Evolutionary conservation across 306 rosid genomes (phyloP).

Genomic region (Morella rubra): DNA sequence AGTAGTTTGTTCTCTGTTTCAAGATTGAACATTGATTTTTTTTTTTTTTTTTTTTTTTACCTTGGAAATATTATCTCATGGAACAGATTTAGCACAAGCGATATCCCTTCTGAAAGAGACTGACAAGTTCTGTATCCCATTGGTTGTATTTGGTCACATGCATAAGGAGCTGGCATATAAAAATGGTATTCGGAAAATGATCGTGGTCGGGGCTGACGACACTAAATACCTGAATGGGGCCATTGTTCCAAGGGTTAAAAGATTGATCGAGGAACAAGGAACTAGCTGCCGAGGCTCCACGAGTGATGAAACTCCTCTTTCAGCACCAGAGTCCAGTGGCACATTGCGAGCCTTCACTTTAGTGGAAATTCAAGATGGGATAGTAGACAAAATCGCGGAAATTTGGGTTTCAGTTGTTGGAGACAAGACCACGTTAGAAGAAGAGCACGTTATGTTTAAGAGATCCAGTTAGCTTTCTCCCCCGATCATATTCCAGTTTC

Average conservation of each 20-base stretch:
- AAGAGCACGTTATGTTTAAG: constrained; percentile 54
- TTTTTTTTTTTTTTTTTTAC: constrained; percentile 10
- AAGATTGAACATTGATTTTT: constrained; percentile 11
- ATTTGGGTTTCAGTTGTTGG: constrained; percentile 74
- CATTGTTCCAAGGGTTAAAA: constrained; percentile 71
- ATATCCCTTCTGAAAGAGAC: constrained; percentile 58
- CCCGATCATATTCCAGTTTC: not conserved
- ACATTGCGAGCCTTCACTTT: constrained; percentile 70
- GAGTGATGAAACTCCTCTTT: constrained; percentile 20
- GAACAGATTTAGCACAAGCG: constrained; percentile 60
- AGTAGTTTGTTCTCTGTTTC: constrained; percentile 1
- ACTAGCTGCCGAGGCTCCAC: constrained; percentile 27
- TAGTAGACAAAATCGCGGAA: constrained; percentile 61
- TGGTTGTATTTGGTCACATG: constrained; percentile 91
- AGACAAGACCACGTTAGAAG: constrained; percentile 51
- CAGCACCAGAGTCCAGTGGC: constrained; percentile 40
- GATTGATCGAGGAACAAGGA: constrained; percentile 33
- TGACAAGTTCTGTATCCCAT: constrained; percentile 40
- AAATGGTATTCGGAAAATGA: constrained; percentile 79
- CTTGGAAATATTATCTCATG: constrained; percentile 18
- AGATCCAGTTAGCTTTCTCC: constrained; percentile 19
- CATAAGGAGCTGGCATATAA: constrained; percentile 75
- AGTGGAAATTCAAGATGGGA: constrained; percentile 56
- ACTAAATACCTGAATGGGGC: constrained; percentile 84
- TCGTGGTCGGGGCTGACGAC: constrained; percentile 53